These are phyloP conservation scores for Schizophyllum amplum DNA, from an alignment of 1,284 basidiomycete species.

Conservation along the genomic window DNA sequence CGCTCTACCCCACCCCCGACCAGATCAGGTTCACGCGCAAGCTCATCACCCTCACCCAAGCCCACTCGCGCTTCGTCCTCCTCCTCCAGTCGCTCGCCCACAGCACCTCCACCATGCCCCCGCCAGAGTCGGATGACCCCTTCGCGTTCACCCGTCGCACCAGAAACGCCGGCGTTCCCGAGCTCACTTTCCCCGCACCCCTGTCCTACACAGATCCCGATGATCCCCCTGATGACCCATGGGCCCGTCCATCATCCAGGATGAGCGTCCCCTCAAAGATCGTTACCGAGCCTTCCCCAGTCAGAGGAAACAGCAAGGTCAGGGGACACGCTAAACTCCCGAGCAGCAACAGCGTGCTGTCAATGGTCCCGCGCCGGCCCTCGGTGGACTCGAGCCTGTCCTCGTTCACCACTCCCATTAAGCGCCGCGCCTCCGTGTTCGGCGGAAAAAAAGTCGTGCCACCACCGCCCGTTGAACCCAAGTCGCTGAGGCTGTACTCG, in stretches of 20 bases:
- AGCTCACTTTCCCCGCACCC: conserved; percentile 62
- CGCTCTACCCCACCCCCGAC: conserved; percentile 24
- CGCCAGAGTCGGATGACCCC: conserved; percentile 34
- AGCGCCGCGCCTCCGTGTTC: background rate
- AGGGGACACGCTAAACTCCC: conserved; percentile 6
- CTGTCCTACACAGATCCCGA: conserved; percentile 29
- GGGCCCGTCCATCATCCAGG: background rate
- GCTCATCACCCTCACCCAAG: conserved; percentile 41
- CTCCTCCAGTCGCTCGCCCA: conserved; percentile 64
- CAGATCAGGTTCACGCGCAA: conserved; percentile 30
- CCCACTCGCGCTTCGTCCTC: conserved; percentile 68
- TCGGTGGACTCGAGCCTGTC: conserved; percentile 2
- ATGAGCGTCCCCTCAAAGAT: conserved; percentile 1
- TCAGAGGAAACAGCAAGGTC: background rate
- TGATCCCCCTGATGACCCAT: conserved; percentile 1
- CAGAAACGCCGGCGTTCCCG: conserved; percentile 32
- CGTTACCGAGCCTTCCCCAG: background rate
- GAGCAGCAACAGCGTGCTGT: conserved; percentile 5
- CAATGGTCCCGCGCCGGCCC: conserved; percentile 5
- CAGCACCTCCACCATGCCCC: conserved; percentile 36
- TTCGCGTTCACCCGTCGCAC: conserved; percentile 19
- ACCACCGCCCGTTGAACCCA: conserved; percentile 48
- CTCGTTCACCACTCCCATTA: conserved; percentile 10
- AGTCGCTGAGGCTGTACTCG: conserved; percentile 42
- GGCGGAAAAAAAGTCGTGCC: background rate